Conservation (phyloP, 169 alveolate species). For the Plasmodium gonderi region DNA sequence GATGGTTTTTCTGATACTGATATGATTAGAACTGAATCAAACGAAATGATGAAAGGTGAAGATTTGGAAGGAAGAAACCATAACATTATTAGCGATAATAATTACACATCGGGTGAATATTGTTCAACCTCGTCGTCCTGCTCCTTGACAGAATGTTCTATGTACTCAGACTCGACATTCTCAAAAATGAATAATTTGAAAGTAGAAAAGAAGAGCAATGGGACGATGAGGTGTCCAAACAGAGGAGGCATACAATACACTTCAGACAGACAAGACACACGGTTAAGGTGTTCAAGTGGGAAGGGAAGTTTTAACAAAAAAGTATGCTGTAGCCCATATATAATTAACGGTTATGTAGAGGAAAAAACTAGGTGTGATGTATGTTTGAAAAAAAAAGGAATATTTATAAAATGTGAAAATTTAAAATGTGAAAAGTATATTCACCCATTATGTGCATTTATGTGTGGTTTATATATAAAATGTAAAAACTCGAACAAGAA, state of each 20-base stretch:
- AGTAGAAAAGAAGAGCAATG: not conserved
- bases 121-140: not conserved
- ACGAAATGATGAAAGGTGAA: too few species aligned
- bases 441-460: slow-evolving; percentile 64
- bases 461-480: slow-evolving; percentile 69
- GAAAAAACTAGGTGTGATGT: slow-evolving; percentile 29
- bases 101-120: not conserved
- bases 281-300: too few species aligned
- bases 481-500: slow-evolving; percentile 60
- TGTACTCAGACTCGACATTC: not conserved
- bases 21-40: too few species aligned
- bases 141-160: not conserved
- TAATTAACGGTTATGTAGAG: slow-evolving; percentile 24
- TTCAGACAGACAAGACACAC: too few species aligned
- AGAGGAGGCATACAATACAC: too few species aligned
- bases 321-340: not conserved
- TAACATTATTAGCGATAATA: too few species aligned
- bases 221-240: not conserved
- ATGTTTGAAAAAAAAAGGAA: slow-evolving; percentile 53
- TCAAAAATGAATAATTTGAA: not conserved
- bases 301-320: not conserved
- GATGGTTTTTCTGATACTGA: too few species aligned
- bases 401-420: slow-evolving; percentile 40
- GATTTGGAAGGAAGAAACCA: not conserved
- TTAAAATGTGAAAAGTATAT: slow-evolving; percentile 23